Evolutionary conservation across 1,284 basidiomycete genomes (phyloP).

Genomic region (Melampsora larici-populina): DNA sequence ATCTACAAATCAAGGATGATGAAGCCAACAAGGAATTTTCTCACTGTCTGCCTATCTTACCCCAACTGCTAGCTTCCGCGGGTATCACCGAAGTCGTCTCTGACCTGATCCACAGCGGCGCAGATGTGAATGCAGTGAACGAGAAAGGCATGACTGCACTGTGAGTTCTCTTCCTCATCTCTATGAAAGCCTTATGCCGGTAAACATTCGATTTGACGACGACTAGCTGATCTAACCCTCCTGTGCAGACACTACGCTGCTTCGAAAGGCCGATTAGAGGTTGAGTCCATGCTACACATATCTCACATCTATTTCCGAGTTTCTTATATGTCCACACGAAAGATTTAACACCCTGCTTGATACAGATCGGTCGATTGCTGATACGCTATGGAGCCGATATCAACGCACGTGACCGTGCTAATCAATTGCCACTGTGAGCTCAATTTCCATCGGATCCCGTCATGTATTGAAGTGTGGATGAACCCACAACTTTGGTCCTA

Average conservation of each 20-base stretch:
- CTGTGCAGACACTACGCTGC: slow-evolving; percentile 79
- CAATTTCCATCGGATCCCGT: not conserved
- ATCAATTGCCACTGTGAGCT: slow-evolving; percentile 77
- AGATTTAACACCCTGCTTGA: slow-evolving; percentile 47
- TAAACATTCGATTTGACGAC: not conserved
- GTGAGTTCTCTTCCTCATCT: slow-evolving; percentile 59
- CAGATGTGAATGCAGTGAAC: slow-evolving; percentile 74
- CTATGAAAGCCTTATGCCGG: not conserved
- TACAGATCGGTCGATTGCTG: slow-evolving; percentile 77
- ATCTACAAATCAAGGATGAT: too few species aligned
- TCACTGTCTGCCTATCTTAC: slow-evolving; percentile 13
- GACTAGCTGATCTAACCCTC: not conserved
- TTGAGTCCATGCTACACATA: slow-evolving; percentile 50
- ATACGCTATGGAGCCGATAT: slow-evolving; percentile 83
- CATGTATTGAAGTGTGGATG: too few species aligned
- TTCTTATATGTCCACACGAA: slow-evolving; percentile 19
- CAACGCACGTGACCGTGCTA: slow-evolving; percentile 84
- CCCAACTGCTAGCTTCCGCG: slow-evolving; percentile 64
- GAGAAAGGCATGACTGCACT: slow-evolving; percentile 81
- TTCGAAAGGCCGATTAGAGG: slow-evolving; percentile 82
- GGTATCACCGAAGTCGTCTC: slow-evolving; percentile 73
- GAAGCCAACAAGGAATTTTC: too few species aligned
- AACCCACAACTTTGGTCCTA: slow-evolving; percentile 45
- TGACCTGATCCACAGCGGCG: slow-evolving; percentile 77
- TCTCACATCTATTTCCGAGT: not conserved